phyloP scores from a whole-genome alignment of 164 flowering plant genomes.

The Annona squamosa region DNA sequence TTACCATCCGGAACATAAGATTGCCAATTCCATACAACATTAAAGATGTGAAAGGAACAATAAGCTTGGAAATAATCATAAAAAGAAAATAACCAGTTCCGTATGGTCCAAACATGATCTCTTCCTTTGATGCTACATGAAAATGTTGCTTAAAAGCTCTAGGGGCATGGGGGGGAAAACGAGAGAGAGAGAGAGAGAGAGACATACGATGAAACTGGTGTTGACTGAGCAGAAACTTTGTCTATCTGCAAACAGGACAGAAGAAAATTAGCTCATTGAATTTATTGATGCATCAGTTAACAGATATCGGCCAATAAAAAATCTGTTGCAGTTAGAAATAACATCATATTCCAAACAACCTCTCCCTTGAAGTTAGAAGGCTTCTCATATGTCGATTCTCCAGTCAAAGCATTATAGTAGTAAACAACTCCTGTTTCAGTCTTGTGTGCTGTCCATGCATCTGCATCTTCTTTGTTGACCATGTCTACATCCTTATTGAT shows the following conservation, averaged over 20 bases:
- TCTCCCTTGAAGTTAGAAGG: conserved; percentile 70
- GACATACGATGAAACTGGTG: conserved; percentile 80
- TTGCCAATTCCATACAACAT: neutral
- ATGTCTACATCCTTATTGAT: conserved; percentile 21
- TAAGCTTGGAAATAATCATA: neutral
- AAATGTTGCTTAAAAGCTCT: neutral
- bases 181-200: neutral
- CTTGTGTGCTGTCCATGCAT: conserved; percentile 92
- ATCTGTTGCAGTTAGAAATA: neutral
- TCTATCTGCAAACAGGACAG: conserved; percentile 47
- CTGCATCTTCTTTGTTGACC: conserved; percentile 30
- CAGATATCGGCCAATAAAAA: neutral
- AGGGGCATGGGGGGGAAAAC: neutral
- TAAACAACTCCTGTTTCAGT: conserved; percentile 78
- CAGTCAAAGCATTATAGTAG: conserved; percentile 86
- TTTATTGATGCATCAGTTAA: neutral
- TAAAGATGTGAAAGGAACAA: neutral
- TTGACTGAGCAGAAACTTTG: conserved; percentile 56
- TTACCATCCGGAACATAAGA: too few relatives aligned
- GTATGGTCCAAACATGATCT: neutral
- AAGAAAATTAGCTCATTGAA: neutral
- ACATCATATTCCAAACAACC: conserved; percentile 31
- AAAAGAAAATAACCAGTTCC: neutral
- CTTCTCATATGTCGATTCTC: conserved; percentile 83
- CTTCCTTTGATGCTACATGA: neutral